phyloP scores from a whole-genome alignment of 2,329 filamentous ascomycete genomes.

The Pseudodiploospora longispora region DNA sequence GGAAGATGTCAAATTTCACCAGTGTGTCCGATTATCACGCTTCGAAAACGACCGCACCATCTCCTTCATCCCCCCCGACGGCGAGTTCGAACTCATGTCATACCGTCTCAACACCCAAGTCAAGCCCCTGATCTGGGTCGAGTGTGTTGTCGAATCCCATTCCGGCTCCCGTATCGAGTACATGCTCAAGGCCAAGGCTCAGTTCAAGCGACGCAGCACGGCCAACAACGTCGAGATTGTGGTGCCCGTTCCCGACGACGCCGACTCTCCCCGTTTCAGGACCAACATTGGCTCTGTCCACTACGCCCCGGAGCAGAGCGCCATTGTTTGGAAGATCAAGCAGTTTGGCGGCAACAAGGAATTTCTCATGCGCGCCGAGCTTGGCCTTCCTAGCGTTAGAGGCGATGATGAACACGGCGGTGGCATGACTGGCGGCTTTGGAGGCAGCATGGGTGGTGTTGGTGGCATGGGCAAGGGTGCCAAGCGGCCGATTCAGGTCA shows the following conservation, averaged over 20 bases:
- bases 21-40: slow-evolving; percentile 88
- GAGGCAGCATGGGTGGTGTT: slow-evolving; percentile 91
- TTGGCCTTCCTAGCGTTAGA: slow-evolving; percentile 86
- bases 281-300: slow-evolving; percentile 97
- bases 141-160: slow-evolving; percentile 94
- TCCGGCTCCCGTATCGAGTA: slow-evolving; percentile 95
- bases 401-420: slow-evolving; percentile 93
- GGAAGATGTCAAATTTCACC: slow-evolving; percentile 99
- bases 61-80: slow-evolving; percentile 96
- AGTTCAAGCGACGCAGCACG: slow-evolving; percentile 96
- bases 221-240: slow-evolving; percentile 99
- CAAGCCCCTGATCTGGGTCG: slow-evolving; percentile 97
- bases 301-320: slow-evolving; percentile 93
- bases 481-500: slow-evolving; percentile 95
- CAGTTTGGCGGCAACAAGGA: slow-evolving; percentile 98
- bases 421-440: slow-evolving; percentile 96
- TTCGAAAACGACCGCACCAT: slow-evolving; percentile 99
- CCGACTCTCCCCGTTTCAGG: slow-evolving; percentile 89
- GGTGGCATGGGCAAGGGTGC: slow-evolving; percentile 67
- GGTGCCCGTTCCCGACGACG: slow-evolving; percentile 94
- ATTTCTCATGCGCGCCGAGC: slow-evolving; percentile 95
- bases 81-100: slow-evolving; percentile 98
- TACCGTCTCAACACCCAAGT: slow-evolving; percentile 98
- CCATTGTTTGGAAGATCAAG: slow-evolving; percentile 99
- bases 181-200: slow-evolving; percentile 95